Percentiles rank a stretch among this genome's conserved stretches.
Evolutionary conservation across 2,329 filamentous ascomycete species (phyloP).

Genomic region (Lachnellula hyalina): DNA sequence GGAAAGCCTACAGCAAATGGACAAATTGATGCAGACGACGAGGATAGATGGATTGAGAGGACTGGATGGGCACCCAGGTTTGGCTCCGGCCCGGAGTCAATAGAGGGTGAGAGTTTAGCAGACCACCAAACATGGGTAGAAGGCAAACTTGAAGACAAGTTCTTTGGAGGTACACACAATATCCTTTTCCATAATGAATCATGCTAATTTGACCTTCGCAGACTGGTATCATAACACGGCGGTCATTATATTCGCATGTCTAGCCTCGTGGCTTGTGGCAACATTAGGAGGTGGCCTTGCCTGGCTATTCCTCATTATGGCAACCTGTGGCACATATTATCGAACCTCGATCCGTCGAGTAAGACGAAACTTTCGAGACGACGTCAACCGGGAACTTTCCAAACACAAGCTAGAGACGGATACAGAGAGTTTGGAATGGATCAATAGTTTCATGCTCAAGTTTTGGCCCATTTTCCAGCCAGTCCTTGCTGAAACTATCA

Average conservation of each 20-base stretch:
- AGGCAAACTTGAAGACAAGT: slow-evolving; percentile 75
- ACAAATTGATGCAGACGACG: slow-evolving; percentile 46
- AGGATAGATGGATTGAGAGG: slow-evolving; percentile 47
- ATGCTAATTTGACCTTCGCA: slow-evolving; percentile 32
- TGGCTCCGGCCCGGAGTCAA: slow-evolving; percentile 53
- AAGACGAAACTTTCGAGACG: slow-evolving; percentile 91
- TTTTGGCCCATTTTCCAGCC: slow-evolving; percentile 99
- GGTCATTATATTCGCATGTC: slow-evolving; percentile 88
- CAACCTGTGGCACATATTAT: slow-evolving; percentile 89
- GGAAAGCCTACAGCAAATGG: slow-evolving; percentile 46
- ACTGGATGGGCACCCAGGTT: slow-evolving; percentile 90
- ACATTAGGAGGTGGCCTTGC: slow-evolving; percentile 84
- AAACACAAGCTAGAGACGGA: slow-evolving; percentile 86
- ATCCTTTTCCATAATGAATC: background rate
- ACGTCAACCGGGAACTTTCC: slow-evolving; percentile 82
- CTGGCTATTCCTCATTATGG: slow-evolving; percentile 93
- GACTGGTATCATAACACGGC: slow-evolving; percentile 98
- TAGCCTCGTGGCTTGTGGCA: slow-evolving; percentile 85
- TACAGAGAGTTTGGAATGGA: slow-evolving; percentile 92
- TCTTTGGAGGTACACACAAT: slow-evolving; percentile 67
- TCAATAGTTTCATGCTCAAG: slow-evolving; percentile 96
- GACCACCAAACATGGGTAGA: slow-evolving; percentile 90
- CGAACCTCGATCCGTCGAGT: slow-evolving; percentile 90
- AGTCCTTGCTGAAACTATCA: slow-evolving; percentile 84
- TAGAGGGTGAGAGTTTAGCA: slow-evolving; percentile 61